Base-by-base conservation (phyloP, 495 filamentous ascomycete species). In the Penicillium verhagenii region DNA sequence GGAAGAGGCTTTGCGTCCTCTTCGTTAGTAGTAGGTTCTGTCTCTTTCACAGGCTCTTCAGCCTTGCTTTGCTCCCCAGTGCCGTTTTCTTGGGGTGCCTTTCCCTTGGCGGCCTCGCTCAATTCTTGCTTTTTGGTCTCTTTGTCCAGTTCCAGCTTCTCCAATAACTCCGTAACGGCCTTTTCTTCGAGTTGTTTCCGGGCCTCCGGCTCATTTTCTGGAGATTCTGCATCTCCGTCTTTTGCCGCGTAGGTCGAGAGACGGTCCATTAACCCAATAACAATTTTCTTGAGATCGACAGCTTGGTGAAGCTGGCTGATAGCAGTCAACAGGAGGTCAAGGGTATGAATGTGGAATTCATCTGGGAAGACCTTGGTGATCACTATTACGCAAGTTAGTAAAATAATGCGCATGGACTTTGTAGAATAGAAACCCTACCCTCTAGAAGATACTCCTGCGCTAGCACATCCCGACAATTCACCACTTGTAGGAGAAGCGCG, bases 291-390 rank as follows among this genome's bases (percentile, higher is more conserved):
- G 67, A 97, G 81, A 61, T 98, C 96, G 56, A 98, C 94, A 70
- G 96, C 88, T 2, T 91, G 94, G 60, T 97, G 96, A 40, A 98
- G 80, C 54, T 92, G 78, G 20, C 93, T 89, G 26, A 95, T 95
- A 3, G 92, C 93, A 23, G 87, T 92, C 25, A 98, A 82, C 60
- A 98, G 86, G 64, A 96, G 87, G 65, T 98, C 95, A 13, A 98
- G 81, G 0, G 94, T 97, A 65, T 97, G 92, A 11, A 98, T 83
- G 67, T 98, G 94, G 67, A 91, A 98, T 69, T 98, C 94, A 74
- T 98, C 94, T 2, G 94, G 95, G 74, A 98, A 98, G 40, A 98
- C 94, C 72, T 98, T 95, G 2, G 95, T 98, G 58, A 98, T 93
- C 55, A 98, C 95, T 89, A 51, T 60, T 19, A 20, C 50, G 26